Conservation (phyloP, 1,139 yeast species). For the Yamadazyma atmosphaerica region DNA sequence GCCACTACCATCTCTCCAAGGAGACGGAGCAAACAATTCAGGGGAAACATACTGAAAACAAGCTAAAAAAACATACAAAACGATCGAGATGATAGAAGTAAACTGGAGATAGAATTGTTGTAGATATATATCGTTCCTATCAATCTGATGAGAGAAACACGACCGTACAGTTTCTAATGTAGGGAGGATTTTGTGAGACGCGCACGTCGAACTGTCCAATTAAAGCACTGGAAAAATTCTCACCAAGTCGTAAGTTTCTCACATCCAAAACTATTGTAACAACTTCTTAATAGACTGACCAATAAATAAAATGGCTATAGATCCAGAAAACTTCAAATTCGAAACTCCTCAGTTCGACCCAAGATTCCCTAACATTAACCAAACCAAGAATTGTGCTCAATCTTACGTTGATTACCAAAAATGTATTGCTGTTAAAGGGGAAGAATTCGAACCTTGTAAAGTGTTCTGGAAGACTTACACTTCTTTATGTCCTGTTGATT, state of each 20-base stretch:
- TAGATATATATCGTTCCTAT: too few species aligned
- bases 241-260: constrained; percentile 2
- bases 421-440: constrained; percentile 95
- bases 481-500: constrained; percentile 87
- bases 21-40: too few species aligned
- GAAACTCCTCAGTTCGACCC: constrained; percentile 89
- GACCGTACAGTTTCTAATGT: too few species aligned
- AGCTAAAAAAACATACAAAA: too few species aligned
- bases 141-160: too few species aligned
- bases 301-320: constrained; percentile 38
- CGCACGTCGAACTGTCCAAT: constrained; percentile 1
- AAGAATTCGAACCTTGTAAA: constrained; percentile 96
- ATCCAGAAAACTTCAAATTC: constrained; percentile 52
- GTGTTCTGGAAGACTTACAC: constrained; percentile 90
- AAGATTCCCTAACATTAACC: constrained; percentile 96
- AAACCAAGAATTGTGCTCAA: constrained; percentile 98
- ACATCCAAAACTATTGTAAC: not conserved
- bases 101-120: too few species aligned
- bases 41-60: too few species aligned
- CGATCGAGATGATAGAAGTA: too few species aligned
- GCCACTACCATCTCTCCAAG: too few species aligned
- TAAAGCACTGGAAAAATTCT: constrained; percentile 1
- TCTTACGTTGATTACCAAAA: constrained; percentile 97
- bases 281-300: not conserved
- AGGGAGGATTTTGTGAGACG: not conserved